Conservation (phyloP, 1,284 basidiomycete species). For the Amylostereum areolatum region DNA sequence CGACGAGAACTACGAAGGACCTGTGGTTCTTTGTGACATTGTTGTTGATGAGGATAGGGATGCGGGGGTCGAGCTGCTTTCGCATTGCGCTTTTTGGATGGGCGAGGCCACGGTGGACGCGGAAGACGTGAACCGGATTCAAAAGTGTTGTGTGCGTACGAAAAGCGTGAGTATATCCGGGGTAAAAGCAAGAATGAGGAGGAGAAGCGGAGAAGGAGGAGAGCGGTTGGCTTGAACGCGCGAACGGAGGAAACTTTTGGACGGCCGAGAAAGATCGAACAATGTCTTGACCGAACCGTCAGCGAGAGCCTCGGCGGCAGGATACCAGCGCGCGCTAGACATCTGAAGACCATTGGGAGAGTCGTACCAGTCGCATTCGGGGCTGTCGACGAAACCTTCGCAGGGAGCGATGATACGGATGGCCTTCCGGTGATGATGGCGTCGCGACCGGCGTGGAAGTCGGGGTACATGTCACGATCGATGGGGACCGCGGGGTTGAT, state of each 20-base stretch:
- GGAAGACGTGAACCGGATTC: neutral
- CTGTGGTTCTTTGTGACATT: slow-evolving; percentile 91
- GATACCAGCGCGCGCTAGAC: slow-evolving; percentile 83
- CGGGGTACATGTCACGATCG: slow-evolving; percentile 41
- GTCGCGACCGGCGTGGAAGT: slow-evolving; percentile 67
- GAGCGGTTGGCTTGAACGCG: no score
- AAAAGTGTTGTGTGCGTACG: neutral
- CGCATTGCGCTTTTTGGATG: slow-evolving; percentile 41
- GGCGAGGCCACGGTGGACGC: neutral
- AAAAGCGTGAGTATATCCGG: neutral
- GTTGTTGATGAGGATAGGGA: slow-evolving; percentile 89
- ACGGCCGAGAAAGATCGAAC: no score
- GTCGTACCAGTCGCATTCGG: slow-evolving; percentile 76
- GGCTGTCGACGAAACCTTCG: slow-evolving; percentile 42
- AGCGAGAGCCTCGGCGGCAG: slow-evolving; percentile 71
- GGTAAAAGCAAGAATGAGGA: neutral
- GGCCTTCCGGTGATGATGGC: slow-evolving; percentile 55
- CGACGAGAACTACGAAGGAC: slow-evolving; percentile 96
- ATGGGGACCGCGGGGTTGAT: no score
- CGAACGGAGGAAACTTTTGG: no score
- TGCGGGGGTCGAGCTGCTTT: slow-evolving; percentile 87
- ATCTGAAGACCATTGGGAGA: slow-evolving; percentile 62
- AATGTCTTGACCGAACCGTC: slow-evolving; percentile 62
- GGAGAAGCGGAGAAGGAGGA: no score
- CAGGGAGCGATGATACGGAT: slow-evolving; percentile 79